phyloP scores from a whole-genome alignment of 2,329 filamentous ascomycete species.

The Leptographium wingfieldii region DNA sequence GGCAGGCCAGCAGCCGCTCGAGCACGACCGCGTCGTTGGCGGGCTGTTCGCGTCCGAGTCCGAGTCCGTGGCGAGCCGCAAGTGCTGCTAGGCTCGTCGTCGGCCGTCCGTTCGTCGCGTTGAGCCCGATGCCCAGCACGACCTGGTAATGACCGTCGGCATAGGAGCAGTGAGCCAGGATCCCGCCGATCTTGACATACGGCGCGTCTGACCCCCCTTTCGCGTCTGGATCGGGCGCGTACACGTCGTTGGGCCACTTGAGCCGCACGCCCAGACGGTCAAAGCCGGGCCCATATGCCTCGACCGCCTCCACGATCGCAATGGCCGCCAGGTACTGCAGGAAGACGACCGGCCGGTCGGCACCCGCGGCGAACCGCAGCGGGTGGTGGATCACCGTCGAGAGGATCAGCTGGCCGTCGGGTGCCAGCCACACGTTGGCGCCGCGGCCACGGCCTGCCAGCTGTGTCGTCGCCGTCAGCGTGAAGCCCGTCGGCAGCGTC shows the following conservation, averaged over 20 bases:
- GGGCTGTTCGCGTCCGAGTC: too few relatives aligned
- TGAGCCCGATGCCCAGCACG: slow-evolving; percentile 76
- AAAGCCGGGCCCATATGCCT: slow-evolving; percentile 67
- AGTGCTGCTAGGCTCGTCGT: slow-evolving; percentile 78
- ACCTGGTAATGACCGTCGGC: slow-evolving; percentile 66
- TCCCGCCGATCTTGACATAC: slow-evolving; percentile 87
- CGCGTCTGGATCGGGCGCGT: slow-evolving; percentile 49
- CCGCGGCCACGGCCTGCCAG: slow-evolving; percentile 80
- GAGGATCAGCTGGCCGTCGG: slow-evolving; percentile 74
- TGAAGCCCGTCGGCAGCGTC: slow-evolving; percentile 73
- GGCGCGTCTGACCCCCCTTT: slow-evolving; percentile 20
- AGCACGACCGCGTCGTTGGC: slow-evolving; percentile 37
- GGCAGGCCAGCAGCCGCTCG: slow-evolving; percentile 70
- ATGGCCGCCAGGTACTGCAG: slow-evolving; percentile 87
- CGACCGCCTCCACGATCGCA: slow-evolving; percentile 73
- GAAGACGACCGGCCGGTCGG: slow-evolving; percentile 60
- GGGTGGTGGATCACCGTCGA: slow-evolving; percentile 80
- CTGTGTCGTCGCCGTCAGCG: slow-evolving; percentile 74
- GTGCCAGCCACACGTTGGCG: slow-evolving; percentile 88
- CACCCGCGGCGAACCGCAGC: slow-evolving; percentile 32
- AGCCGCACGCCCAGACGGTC: slow-evolving; percentile 65
- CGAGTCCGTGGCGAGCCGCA: too few relatives aligned
- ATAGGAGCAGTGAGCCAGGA: slow-evolving; percentile 82
- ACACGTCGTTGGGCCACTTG: slow-evolving; percentile 98
- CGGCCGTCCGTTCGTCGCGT: slow-evolving; percentile 69